Percentiles rank a stretch among this genome's conserved stretches.
phyloP scores from a whole-genome alignment of 2,329 filamentous ascomycete genomes.

The Aspergillus aculeatus region DNA sequence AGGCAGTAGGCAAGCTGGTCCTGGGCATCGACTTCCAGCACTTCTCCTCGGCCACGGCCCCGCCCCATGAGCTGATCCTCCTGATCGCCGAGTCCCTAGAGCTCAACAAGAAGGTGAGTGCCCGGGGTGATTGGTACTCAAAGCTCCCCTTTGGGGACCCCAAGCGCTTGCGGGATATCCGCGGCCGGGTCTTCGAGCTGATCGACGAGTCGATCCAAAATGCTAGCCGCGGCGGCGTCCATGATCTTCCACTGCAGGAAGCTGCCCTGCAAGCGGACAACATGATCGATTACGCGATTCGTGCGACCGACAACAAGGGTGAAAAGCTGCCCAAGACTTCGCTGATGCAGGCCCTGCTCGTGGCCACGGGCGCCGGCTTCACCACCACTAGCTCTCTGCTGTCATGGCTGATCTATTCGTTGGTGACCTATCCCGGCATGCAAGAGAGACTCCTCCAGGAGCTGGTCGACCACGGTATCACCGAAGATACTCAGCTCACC shows the following conservation, averaged over 20 bases:
- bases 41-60: constrained; percentile 45
- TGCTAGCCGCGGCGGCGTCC: constrained; percentile 21
- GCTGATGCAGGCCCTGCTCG: constrained; percentile 46
- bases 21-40: constrained; percentile 49
- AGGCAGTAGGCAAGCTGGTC: constrained; percentile 46
- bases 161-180: constrained; percentile 36
- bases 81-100: constrained; percentile 52
- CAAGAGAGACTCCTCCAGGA: constrained; percentile 61
- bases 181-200: constrained; percentile 20
- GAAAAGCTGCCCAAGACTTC: constrained; percentile 51
- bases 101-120: constrained; percentile 60
- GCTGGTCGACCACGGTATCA: constrained; percentile 51
- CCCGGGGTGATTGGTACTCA: constrained; percentile 57
- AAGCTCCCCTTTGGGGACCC: constrained; percentile 60
- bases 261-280: constrained; percentile 43
- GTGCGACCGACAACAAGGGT: constrained; percentile 56
- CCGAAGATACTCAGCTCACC: constrained; percentile 44
- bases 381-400: constrained; percentile 60
- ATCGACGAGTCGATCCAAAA: constrained; percentile 23
- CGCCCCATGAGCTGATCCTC: constrained; percentile 52
- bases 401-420: constrained; percentile 58
- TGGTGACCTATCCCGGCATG: constrained; percentile 55
- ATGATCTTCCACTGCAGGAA: constrained; percentile 38
- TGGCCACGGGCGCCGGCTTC: constrained; percentile 60
- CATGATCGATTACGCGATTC: constrained; percentile 54